Evolutionary conservation across 257 asterid genomes (phyloP).

Genomic region (Solanum tacnaense): DNA sequence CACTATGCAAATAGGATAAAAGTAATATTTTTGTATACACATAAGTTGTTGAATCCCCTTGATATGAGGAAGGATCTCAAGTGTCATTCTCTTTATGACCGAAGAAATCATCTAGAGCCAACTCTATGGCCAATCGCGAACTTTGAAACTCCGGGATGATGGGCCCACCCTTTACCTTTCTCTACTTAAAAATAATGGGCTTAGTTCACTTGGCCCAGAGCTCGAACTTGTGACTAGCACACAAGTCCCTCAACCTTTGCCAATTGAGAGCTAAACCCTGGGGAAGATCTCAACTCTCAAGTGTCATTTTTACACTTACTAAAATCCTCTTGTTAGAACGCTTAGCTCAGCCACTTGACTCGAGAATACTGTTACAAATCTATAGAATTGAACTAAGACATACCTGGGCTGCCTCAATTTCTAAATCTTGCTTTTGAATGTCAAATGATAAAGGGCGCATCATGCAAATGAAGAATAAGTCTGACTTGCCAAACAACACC

Average conservation of each 20-base stretch:
- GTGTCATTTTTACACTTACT: background rate
- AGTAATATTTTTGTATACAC: background rate
- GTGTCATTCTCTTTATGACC: background rate
- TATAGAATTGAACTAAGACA: background rate
- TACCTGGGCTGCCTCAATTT: constrained; percentile 74
- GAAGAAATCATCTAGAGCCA: background rate
- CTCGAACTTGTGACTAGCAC: background rate
- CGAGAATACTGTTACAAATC: background rate
- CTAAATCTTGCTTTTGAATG: constrained; percentile 59
- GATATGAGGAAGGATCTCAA: background rate
- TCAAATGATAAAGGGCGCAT: constrained; percentile 48
- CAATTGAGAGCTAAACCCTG: background rate
- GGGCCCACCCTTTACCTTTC: background rate
- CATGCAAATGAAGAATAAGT: constrained; percentile 36
- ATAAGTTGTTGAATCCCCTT: background rate
- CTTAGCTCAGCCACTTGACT: background rate
- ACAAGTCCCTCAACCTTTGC: background rate
- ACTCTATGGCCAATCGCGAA: background rate
- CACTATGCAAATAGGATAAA: background rate
- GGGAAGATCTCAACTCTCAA: background rate
- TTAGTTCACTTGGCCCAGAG: background rate
- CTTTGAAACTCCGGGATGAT: background rate
- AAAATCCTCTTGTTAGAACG: background rate
- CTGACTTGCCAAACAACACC: constrained; percentile 22
- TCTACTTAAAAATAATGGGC: background rate